Evolutionary conservation across 1,139 yeast genomes (phyloP), one percentile per base, ranked within the genome.

Genomic region (Kurtzmaniella quercitrusa): DNA sequence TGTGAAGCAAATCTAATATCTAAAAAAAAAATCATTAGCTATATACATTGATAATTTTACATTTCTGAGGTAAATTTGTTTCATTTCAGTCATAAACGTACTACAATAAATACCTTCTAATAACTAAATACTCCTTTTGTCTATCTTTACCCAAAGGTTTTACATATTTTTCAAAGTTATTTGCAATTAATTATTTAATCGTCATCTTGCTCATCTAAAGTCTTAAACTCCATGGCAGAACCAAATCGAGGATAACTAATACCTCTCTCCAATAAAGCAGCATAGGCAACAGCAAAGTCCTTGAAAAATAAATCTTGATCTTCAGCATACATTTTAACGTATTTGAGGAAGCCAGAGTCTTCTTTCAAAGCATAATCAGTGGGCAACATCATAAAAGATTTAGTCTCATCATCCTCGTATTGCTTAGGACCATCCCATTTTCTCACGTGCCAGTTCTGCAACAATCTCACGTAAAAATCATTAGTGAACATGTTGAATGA

Each of bases 381-480:
- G 38, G 94, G 95, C 56, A 88, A 70, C 96, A 88, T 88, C 96
- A 88, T 88, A 54, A 83, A 76, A n/a, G 80, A 68, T 41, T 84
- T 83, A 48, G 85, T 74, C 51, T 78, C 84, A 51, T 77, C 80
- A 57, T 86, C 91, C 61, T 85, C 81, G 60, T 79, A 87, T 66
- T 88, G 96, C 57, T 76, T 77, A 51, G 81, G 78, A 30, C 96
- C 84, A 47, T 76, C 76, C 88, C 95, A 87, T 54, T 81, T 69
- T 57, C 77, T 82, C 47, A 78, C 69, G 49, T 81, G 77, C 98
- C 98, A 91, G 51, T 81, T 87, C 55, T 78, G 74, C 51, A 88
- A 66, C 52, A 91, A 76, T 56, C 87, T 74, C 48, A 78, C 81
- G 70, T 66, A 91, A 65, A 85, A 88, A 52, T 85, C 93, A 63